Percentiles rank a stretch among this genome's conserved stretches.
Evolutionary conservation across 352 stramenopile genomes (phyloP).

Genomic region (Pythium aphanidermatum): DNA sequence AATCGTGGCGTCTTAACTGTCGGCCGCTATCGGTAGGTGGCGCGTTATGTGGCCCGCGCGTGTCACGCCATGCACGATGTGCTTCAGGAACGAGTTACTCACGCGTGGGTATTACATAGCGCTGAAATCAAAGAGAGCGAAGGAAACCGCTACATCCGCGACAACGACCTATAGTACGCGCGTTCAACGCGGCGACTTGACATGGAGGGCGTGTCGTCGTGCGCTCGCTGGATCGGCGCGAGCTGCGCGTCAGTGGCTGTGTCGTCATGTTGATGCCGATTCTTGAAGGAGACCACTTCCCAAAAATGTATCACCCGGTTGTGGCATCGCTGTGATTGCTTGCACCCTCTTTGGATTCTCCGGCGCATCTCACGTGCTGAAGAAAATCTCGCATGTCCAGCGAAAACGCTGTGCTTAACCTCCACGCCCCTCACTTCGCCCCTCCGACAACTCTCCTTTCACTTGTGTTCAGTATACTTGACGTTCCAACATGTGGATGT

Average conservation of each 20-base stretch:
- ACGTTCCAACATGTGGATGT: conserved; percentile 23
- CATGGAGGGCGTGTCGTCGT: no score
- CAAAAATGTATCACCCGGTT: no score
- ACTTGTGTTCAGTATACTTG: conserved; percentile 10
- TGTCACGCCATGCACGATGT: no score
- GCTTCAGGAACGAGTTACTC: conserved; percentile 4
- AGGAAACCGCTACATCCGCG: conserved; percentile 84
- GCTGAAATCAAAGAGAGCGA: conserved; percentile 88
- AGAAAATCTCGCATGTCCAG: no score
- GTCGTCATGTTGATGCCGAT: no score
- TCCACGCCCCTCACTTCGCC: background rate
- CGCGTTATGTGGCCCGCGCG: no score
- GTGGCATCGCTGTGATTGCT: no score
- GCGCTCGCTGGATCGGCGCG: no score
- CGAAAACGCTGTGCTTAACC: conserved; percentile 7
- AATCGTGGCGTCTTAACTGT: conserved; percentile 72
- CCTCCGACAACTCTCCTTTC: conserved; percentile 7
- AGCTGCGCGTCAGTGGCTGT: no score
- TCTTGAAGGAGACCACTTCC: no score
- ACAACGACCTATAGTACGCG: conserved; percentile 59
- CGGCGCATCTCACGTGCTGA: no score
- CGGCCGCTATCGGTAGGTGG: conserved; percentile 70
- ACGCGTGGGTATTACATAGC: conserved; percentile 20
- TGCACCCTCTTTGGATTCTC: no score
- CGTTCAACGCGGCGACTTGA: conserved; percentile 1